Percentiles rank a stretch among this genome's conserved stretches.
phyloP scores from a whole-genome alignment of 1,284 basidiomycete genomes.

The Wallemia mellicola region DNA sequence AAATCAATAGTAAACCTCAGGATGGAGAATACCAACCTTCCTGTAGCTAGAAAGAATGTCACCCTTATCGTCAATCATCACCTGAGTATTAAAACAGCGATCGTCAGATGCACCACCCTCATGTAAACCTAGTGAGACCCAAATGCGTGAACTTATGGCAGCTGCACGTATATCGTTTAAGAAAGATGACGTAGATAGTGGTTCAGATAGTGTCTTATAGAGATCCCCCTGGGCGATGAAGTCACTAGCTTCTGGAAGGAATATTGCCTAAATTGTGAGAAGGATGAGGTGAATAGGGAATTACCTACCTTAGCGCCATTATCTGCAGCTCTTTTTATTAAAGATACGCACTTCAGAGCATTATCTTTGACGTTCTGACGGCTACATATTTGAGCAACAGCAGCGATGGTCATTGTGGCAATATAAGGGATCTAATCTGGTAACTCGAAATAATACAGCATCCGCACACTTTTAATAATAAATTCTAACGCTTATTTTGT shows the following conservation, averaged over 20 bases:
- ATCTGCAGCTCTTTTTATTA: not conserved
- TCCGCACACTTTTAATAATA: too few relatives aligned
- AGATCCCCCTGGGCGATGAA: not conserved
- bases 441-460: too few relatives aligned
- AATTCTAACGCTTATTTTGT: not conserved
- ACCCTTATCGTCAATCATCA: not conserved
- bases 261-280: not conserved
- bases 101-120: not conserved
- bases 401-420: not conserved
- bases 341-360: not conserved
- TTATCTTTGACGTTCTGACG: not conserved
- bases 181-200: not conserved
- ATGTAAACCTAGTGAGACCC: not conserved
- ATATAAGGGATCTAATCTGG: too few relatives aligned
- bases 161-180: not conserved
- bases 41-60: not conserved
- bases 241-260: not conserved
- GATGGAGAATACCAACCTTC: not conserved
- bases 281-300: not conserved
- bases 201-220: not conserved
- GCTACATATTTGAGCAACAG: not conserved
- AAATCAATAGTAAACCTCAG: not conserved
- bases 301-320: not conserved
- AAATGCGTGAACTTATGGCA: not conserved
- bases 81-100: not conserved